Percentiles rank a stretch among this genome's conserved stretches.
Conservation (phyloP, 2,329 filamentous ascomycete genomes). For the Coleophoma eucalyptorum region DNA sequence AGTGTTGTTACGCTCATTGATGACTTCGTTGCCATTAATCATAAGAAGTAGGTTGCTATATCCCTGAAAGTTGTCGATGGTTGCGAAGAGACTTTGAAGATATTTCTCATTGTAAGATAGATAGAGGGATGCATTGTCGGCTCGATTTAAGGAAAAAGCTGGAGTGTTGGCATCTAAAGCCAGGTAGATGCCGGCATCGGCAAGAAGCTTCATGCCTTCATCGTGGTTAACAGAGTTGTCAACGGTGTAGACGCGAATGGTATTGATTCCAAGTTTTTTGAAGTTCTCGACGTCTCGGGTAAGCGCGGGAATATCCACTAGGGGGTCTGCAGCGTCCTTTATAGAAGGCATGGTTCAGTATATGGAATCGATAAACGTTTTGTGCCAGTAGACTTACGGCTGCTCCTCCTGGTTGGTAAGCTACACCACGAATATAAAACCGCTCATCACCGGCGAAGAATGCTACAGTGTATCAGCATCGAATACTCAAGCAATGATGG, state of each 20-base stretch:
- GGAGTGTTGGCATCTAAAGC: slow-evolving; percentile 72
- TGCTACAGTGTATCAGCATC: neutral
- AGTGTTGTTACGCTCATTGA: slow-evolving; percentile 49
- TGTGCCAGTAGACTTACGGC: neutral
- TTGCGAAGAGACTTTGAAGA: slow-evolving; percentile 68
- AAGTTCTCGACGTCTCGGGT: slow-evolving; percentile 32
- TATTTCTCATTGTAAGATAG: slow-evolving; percentile 69
- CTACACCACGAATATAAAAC: slow-evolving; percentile 1
- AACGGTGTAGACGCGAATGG: slow-evolving; percentile 69
- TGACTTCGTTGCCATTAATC: slow-evolving; percentile 50
- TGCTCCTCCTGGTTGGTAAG: neutral
- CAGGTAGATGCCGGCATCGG: slow-evolving; percentile 69
- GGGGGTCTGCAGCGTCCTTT: neutral
- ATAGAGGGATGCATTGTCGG: slow-evolving; percentile 37
- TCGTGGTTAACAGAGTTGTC: slow-evolving; percentile 68
- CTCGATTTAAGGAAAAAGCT: slow-evolving; percentile 65
- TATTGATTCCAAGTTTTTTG: slow-evolving; percentile 68
- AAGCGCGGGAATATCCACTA: neutral
- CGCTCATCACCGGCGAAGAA: neutral
- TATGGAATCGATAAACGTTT: too few species aligned
- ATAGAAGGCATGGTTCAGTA: too few species aligned
- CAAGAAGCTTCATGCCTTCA: slow-evolving; percentile 62
- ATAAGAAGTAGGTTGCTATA: slow-evolving; percentile 62
- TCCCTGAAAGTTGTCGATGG: slow-evolving; percentile 62
- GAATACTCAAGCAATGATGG: too few species aligned